Conservation (phyloP, 2,329 filamentous ascomycete species). For the Nannizziopsis barbatae region DNA sequence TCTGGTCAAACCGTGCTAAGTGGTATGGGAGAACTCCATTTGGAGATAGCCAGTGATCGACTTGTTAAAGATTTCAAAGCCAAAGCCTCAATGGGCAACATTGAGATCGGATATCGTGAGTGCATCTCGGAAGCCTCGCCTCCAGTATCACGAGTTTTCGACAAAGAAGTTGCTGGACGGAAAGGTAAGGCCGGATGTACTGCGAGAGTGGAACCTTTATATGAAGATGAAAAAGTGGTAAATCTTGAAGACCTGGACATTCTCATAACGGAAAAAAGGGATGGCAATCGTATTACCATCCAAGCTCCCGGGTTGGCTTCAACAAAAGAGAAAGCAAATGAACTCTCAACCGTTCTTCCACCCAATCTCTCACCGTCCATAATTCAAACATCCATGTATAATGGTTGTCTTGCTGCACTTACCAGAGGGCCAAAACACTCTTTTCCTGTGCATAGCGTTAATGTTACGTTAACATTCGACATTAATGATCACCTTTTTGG, state of each 20-base stretch:
- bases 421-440: slow-evolving; percentile 71
- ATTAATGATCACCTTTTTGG: slow-evolving; percentile 53
- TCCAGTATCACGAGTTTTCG: slow-evolving; percentile 54
- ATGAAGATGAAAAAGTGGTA: slow-evolving; percentile 1
- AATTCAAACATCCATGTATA: slow-evolving; percentile 51
- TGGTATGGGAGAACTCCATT: slow-evolving; percentile 91
- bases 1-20: slow-evolving; percentile 87
- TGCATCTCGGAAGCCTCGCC: slow-evolving; percentile 51
- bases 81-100: slow-evolving; percentile 73
- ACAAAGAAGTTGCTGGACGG: slow-evolving; percentile 70
- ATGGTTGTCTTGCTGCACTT: slow-evolving; percentile 71
- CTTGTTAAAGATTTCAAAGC: slow-evolving; percentile 81
- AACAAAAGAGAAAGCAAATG: slow-evolving; percentile 15
- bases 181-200: slow-evolving; percentile 65
- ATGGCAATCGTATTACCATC: slow-evolving; percentile 60
- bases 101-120: slow-evolving; percentile 93
- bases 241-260: slow-evolving; percentile 20
- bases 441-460: slow-evolving; percentile 67
- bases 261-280: slow-evolving; percentile 39
- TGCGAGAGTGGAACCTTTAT: slow-evolving; percentile 50
- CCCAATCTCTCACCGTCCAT: slow-evolving; percentile 41
- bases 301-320: slow-evolving; percentile 39
- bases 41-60: slow-evolving; percentile 83
- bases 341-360: slow-evolving; percentile 24
- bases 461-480: slow-evolving; percentile 60